A percentile compares a stretch with the other conserved stretches of the same genome.
Evolutionary conservation across 805 yeast species (phyloP).

Genomic region (Metschnikowia gelsemii): DNA sequence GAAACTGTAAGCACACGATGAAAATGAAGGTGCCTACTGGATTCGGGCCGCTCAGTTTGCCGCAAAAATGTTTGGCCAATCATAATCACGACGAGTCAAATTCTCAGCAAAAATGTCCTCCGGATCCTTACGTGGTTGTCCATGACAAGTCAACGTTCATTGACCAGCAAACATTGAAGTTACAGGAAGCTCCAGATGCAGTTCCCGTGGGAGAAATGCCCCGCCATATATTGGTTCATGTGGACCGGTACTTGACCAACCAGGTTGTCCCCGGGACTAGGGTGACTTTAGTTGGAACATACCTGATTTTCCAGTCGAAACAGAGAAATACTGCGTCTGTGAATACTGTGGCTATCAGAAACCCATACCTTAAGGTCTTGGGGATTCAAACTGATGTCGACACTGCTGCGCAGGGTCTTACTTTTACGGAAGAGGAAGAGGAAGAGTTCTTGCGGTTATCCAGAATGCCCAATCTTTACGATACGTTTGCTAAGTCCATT

Average conservation of each 20-base stretch:
- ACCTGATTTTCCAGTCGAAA: constrained; percentile 78
- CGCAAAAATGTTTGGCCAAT: constrained; percentile 58
- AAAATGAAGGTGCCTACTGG: constrained; percentile 61
- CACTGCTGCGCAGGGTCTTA: constrained; percentile 53
- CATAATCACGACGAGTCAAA: constrained; percentile 43
- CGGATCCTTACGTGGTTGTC: constrained; percentile 88
- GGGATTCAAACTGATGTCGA: constrained; percentile 87
- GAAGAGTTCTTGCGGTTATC: constrained; percentile 83
- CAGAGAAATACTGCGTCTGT: constrained; percentile 42
- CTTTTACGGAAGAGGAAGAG: constrained; percentile 89
- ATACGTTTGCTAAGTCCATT: constrained; percentile 79
- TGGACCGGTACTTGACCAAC: constrained; percentile 87
- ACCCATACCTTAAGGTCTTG: constrained; percentile 82
- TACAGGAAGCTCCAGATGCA: constrained; percentile 97
- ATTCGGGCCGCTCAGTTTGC: constrained; percentile 68
- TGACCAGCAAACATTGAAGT: constrained; percentile 90
- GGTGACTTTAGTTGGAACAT: constrained; percentile 88
- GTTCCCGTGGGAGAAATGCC: constrained; percentile 99
- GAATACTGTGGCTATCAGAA: constrained; percentile 82
- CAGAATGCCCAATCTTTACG: constrained; percentile 80
- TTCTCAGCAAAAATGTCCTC: constrained; percentile 67
- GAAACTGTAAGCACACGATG: constrained; percentile 80
- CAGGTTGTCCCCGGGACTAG: constrained; percentile 93
- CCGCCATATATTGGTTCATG: constrained; percentile 81
- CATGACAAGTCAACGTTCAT: constrained; percentile 93